Evolutionary conservation across 306 rosid genomes (phyloP), one percentile per base, ranked within the genome.

Genomic region (Cotoneaster glaucophyllus): DNA sequence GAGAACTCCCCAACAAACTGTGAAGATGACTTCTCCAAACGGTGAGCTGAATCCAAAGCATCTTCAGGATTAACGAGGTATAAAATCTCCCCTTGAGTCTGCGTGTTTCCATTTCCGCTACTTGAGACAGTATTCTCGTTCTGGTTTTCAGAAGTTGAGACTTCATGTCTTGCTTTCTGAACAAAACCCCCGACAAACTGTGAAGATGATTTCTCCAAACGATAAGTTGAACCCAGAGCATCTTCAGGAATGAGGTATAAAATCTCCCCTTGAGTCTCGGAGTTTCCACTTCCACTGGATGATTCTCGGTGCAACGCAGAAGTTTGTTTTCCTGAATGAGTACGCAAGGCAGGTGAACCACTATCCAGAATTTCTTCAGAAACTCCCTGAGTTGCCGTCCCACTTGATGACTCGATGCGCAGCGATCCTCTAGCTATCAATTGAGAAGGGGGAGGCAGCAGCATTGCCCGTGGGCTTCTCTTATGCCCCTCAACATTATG

Each of bases 151-250:
- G 93, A 82, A 71, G 87, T 81, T 31, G 78, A 82, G 72, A 75
- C 89, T 82, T 85, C 96, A 67, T 79, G 88, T 78, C 84, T 76
- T 18, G 57, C 86, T 77, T 82, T 86, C 82, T 89, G 86, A 67
- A 87, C 77, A 52, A 88, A 88, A 78, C 90, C 93, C 73, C 79
- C 89, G 50, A 92, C 87, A 79, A 88, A 80, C 76, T 83, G 93
- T 28, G 80, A 70, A 28, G 98, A 92, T 71, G 90, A 88, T 76
- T 90, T 81, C 77, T 89, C 90, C 52, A 77, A 81, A 58, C 81
- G 83, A 74, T 69, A 83, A 79, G 90, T 93, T 73, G 98, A 96
- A 75, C 86, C 89, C 77, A 92, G 77, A 79, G 83, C 80, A 86
- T 89, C 97, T 75, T 85, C 97, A 24, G 89, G 88, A 67, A 56